Base-by-base conservation (phyloP, 2,329 filamentous ascomycete species). In the Diaporthe australafricana region DNA sequence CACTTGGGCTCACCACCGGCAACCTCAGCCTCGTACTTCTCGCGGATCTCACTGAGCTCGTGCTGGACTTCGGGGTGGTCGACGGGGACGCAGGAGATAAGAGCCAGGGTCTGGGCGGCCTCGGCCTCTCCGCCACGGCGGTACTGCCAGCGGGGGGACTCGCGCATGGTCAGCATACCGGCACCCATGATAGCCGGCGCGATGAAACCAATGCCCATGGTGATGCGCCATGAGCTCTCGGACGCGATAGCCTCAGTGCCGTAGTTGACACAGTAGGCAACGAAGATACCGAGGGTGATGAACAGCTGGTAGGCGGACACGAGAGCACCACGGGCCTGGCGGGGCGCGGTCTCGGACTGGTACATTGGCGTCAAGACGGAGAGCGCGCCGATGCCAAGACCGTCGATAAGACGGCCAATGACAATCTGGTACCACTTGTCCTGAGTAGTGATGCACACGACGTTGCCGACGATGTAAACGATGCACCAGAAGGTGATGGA, bases 301-400 rank as follows among this genome's bases (percentile, higher is more conserved):
- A 78, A 79, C 74, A 79, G 77, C 68, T 79, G 78, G 77, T 79
- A 79, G 40, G 77, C 78, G 30, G 77, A 76, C 35, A 79, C 76
- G 70, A 82, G 76, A 56, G 80, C 79, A 67, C 80, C 80, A 73
- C 80, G 80, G 73, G 92, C 90, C 76, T 89, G 85, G 22, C 86
- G 85, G 5, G 91, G 91, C 1, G 88, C 86, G 67, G 86, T 89
- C 78, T 93, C 91, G 50, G 88, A 88, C 80, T 92, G 90, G 80
- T 90, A 92, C 85, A 92, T 90, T 71, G 91, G 90, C 2, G 92
- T 89, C 45, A 89, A 85, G 42, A 92, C 88, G 0, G 89, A 92
- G 1, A 93, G 84, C 66, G 86, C 91, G 53, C 92, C 92, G 35
- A 93, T 87, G 55, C 91, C 91, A 3, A 93, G 83, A 77, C 92